Percentiles rank a stretch among this genome's conserved stretches.
Conservation (phyloP, 257 asterid species). For the Echites panduratus region DNA sequence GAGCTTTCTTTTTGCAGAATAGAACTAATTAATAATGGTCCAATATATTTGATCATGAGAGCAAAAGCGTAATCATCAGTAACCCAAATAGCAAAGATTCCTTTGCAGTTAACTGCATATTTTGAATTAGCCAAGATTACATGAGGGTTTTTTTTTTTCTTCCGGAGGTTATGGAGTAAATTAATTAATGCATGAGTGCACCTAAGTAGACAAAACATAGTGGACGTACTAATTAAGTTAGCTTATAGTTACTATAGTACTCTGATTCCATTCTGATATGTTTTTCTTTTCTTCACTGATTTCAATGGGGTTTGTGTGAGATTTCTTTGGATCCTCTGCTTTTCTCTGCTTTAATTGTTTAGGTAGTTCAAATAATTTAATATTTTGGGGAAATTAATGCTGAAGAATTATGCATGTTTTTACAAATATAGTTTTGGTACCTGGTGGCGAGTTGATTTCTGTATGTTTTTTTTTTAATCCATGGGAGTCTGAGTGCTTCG, state of each 20-base stretch:
- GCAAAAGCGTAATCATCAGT: conserved; percentile 13
- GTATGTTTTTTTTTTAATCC: neutral
- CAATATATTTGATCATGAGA: neutral
- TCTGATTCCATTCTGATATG: conserved; percentile 30
- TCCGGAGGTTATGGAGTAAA: conserved; percentile 44
- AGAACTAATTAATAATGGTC: neutral
- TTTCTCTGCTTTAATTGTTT: conserved; percentile 1
- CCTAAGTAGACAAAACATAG: conserved; percentile 15
- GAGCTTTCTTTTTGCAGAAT: neutral
- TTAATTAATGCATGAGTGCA: neutral
- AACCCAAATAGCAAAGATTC: conserved; percentile 18
- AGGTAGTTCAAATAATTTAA: neutral
- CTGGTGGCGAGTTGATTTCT: neutral
- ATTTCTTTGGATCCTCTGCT: conserved; percentile 27
- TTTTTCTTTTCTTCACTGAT: conserved; percentile 19
- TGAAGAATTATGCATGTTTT: neutral
- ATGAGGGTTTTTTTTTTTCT: conserved; percentile 11
- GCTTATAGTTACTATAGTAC: conserved; percentile 7
- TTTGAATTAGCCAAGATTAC: neutral
- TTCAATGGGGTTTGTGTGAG: conserved; percentile 41
- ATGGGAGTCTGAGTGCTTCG: neutral
- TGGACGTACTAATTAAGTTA: conserved; percentile 19
- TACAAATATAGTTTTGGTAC: too few species aligned
- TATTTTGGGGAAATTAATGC: neutral
- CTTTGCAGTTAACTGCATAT: conserved; percentile 37